A percentile compares a stretch with the other conserved stretches of the same genome.
These are phyloP conservation scores for Metschnikowia lunata DNA, from an alignment of 805 yeast genomes.

Conservation along the genomic window DNA sequence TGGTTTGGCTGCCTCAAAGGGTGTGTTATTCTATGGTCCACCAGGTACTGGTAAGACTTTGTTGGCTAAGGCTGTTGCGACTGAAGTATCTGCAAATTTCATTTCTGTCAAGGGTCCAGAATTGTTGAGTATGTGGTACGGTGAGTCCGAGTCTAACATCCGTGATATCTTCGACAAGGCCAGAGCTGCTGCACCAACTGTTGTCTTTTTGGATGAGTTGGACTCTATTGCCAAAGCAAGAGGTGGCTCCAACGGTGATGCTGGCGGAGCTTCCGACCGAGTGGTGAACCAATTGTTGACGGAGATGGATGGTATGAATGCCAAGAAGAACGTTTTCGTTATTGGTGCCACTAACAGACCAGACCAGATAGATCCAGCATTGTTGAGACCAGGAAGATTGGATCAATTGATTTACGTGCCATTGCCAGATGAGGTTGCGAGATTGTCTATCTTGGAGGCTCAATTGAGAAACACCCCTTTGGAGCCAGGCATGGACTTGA, in stretches of 20 bases:
- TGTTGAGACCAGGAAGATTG: conserved; percentile 97
- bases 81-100: conserved; percentile 97
- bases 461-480: conserved; percentile 98
- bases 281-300: conserved; percentile 94
- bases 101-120: conserved; percentile 97
- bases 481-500: conserved; percentile 91
- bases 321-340: conserved; percentile 96
- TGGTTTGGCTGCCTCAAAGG: conserved; percentile 96
- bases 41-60: conserved; percentile 99
- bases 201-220: conserved; percentile 95
- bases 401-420: conserved; percentile 99
- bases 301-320: conserved; percentile 99
- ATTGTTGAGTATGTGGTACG: conserved; percentile 96
- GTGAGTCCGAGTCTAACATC: conserved; percentile 96
- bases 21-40: conserved; percentile 98
- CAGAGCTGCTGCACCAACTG: conserved; percentile 99
- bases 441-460: conserved; percentile 88
- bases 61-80: conserved; percentile 98
- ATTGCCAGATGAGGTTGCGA: conserved; percentile 92
- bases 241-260: conserved; percentile 71
- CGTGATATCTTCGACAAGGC: conserved; percentile 98
- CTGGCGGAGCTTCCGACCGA: conserved; percentile 95
- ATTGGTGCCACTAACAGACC: conserved; percentile 99
- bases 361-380: conserved; percentile 98
- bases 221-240: conserved; percentile 97